Evolutionary conservation across 2,329 filamentous ascomycete genomes (phyloP), one percentile per base, ranked within the genome.

Genomic region (Colletotrichum caudatum): DNA sequence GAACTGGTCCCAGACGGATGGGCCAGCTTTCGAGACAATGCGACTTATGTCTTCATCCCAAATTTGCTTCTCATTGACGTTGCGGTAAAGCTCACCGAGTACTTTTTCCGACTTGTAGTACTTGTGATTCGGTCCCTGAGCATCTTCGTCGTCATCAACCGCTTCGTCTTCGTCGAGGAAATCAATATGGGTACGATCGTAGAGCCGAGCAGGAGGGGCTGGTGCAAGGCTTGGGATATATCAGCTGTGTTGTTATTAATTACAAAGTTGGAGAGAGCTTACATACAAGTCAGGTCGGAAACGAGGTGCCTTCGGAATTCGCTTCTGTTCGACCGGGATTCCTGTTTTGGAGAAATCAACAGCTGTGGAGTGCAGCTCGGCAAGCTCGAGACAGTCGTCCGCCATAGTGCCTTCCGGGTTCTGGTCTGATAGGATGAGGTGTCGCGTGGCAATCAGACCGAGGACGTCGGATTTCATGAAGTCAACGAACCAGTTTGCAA

Each of bases 311-410:
- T 74, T 80, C 0, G 84, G 86, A 20, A 90, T 79, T 1, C 82
- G 75, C 0, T 72, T 78, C 46, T 87, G 77, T 8, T 86, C 80
- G 7, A 90, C 89, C 0, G 86, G 79, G 35, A 91, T 88, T 0
- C 93, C 93, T 0, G 91, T 93, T 79, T 94, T 94, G 3, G 91
- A 93, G 75, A 92, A 94, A 78, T 94, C 92, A 0, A 94, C 92
- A 0, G 91, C 92, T 0, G 86, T 90, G 0, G 92, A 94, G 74
- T 92, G 90, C 76, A 94, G 80, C 72, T 84, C 83, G 0, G 92
- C 91, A 20, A 94, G 82, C 1, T 76, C 78, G 16, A 82, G 64
- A 69, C 91, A 93, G 4, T 86, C 80, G 0, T 59, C 23, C 65
- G 90, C 80, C 1, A 81, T 73, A 0, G 89, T 91, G 0, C 92